Evolutionary conservation across 495 filamentous ascomycete genomes (phyloP).

Genomic region (Penicillium canariense): DNA sequence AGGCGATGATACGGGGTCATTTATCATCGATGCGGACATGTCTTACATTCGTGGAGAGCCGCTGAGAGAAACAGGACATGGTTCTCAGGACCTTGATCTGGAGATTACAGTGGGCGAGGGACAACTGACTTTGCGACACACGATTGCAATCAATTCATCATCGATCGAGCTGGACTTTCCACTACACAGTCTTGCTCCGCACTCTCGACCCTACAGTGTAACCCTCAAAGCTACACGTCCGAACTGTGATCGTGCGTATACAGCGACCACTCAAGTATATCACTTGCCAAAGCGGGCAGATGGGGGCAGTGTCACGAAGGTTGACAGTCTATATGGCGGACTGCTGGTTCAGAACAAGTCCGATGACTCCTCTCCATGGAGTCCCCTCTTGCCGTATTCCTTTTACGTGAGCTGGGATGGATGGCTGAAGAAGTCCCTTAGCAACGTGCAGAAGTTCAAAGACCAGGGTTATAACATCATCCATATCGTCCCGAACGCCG

Average conservation of each 20-base stretch:
- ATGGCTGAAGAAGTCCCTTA: slow-evolving; percentile 40
- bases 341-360: slow-evolving; percentile 38
- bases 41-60: slow-evolving; percentile 49
- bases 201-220: slow-evolving; percentile 44
- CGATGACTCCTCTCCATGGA: slow-evolving; percentile 37
- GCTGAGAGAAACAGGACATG: slow-evolving; percentile 29
- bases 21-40: slow-evolving; percentile 58
- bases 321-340: slow-evolving; percentile 61
- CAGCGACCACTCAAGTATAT: slow-evolving; percentile 45
- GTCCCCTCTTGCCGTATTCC: slow-evolving; percentile 59
- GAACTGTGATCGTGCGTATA: slow-evolving; percentile 29
- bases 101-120: slow-evolving; percentile 12
- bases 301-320: slow-evolving; percentile 57
- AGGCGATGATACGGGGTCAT: slow-evolving; percentile 51
- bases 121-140: slow-evolving; percentile 21
- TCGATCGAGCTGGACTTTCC: slow-evolving; percentile 44
- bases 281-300: slow-evolving; percentile 55
- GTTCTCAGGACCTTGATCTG: slow-evolving; percentile 1
- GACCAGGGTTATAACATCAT: slow-evolving; percentile 54
- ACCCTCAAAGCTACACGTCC: slow-evolving; percentile 16
- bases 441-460: slow-evolving; percentile 40
- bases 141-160: slow-evolving; percentile 45
- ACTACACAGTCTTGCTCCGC: slow-evolving; percentile 43
- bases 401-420: slow-evolving; percentile 61
- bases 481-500: slow-evolving; percentile 45